Evolutionary conservation across 345 rosid species (phyloP).

Genomic region (Gossypium arboreum): DNA sequence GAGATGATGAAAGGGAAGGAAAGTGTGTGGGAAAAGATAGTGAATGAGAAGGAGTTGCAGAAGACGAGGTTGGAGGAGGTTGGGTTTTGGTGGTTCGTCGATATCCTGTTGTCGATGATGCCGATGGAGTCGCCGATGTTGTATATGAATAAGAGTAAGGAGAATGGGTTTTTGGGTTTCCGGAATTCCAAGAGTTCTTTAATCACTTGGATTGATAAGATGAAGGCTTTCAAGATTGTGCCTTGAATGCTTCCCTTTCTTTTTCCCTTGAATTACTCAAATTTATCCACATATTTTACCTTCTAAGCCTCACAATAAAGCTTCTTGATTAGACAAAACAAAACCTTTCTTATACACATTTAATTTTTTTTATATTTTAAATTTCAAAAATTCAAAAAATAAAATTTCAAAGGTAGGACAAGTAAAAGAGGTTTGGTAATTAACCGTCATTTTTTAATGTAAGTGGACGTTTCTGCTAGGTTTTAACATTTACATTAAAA

Average conservation of each 20-base stretch:
- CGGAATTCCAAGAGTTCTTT: slow-evolving; percentile 54
- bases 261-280: no score
- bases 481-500: no score
- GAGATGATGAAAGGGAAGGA: slow-evolving; percentile 68
- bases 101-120: slow-evolving; percentile 29
- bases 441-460: no score
- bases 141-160: slow-evolving; percentile 58
- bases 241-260: slow-evolving; percentile 34
- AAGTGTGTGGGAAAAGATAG: slow-evolving; percentile 74
- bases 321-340: no score
- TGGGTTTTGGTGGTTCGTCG: slow-evolving; percentile 67
- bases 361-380: no score
- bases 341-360: no score
- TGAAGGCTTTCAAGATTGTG: slow-evolving; percentile 54
- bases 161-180: slow-evolving; percentile 59
- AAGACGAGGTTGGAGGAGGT: slow-evolving; percentile 53
- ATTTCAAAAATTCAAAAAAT: no score
- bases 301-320: no score
- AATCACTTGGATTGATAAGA: slow-evolving; percentile 46
- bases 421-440: no score
- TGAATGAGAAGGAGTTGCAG: slow-evolving; percentile 51
- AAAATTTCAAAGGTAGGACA: no score
- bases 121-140: slow-evolving; percentile 17
- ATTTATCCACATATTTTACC: no score
- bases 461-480: no score